phyloP scores from a whole-genome alignment of 2,329 filamentous ascomycete genomes.

The Claviceps purpurea region DNA sequence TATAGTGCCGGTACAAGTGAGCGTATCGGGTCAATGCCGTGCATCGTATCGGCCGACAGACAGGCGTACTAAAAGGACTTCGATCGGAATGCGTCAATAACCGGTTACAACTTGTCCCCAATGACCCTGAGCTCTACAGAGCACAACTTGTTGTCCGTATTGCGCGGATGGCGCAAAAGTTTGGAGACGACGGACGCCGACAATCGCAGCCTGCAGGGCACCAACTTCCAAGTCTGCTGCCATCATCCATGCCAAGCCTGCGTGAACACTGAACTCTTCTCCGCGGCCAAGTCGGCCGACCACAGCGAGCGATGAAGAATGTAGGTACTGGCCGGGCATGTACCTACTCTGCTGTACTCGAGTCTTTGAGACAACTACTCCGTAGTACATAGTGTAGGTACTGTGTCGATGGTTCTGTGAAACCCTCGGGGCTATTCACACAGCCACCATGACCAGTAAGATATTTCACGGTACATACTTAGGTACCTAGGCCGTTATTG shows the following conservation, averaged over 20 bases:
- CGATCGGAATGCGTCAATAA: background rate
- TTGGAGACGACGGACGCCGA: background rate
- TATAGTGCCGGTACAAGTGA: background rate
- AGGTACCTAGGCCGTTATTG: background rate
- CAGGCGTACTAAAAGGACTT: background rate
- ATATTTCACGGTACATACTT: too few relatives aligned
- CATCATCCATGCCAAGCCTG: background rate
- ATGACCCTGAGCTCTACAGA: background rate
- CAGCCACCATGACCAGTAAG: too few relatives aligned
- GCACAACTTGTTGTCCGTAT: background rate
- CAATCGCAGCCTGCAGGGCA: constrained; percentile 2
- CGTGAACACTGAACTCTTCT: background rate
- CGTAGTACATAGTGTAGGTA: too few relatives aligned
- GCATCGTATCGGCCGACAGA: background rate
- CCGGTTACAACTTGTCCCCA: background rate
- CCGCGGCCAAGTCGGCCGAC: background rate
- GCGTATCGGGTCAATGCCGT: background rate
- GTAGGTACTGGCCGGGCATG: too few relatives aligned
- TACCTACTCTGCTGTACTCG: too few relatives aligned
- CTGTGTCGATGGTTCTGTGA: too few relatives aligned
- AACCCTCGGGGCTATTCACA: too few relatives aligned
- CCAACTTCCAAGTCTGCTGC: too few relatives aligned
- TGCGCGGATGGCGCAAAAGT: background rate
- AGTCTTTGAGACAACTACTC: too few relatives aligned
- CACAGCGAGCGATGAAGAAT: too few relatives aligned